phyloP scores from a whole-genome alignment of 257 asterid species.

The Cruciata laevipes region DNA sequence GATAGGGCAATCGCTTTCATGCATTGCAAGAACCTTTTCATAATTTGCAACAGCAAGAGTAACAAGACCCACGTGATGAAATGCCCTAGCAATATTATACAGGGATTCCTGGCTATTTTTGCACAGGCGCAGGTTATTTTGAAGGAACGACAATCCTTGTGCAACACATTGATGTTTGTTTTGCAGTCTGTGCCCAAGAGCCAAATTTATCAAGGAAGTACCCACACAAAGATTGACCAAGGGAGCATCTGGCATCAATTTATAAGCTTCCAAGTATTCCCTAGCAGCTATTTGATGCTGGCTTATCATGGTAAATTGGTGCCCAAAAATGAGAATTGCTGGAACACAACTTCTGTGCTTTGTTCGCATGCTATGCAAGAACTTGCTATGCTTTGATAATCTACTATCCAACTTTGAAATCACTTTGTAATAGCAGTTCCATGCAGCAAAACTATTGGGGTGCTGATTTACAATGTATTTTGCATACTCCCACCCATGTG shows the following conservation, averaged over 20 bases:
- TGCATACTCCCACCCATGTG: constrained; percentile 61
- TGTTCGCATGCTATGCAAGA: constrained; percentile 48
- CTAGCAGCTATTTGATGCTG: constrained; percentile 81
- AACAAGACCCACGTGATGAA: constrained; percentile 73
- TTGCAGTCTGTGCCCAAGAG: constrained; percentile 66
- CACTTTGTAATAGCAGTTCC: constrained; percentile 85
- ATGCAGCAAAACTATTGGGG: constrained; percentile 78
- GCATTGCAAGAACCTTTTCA: constrained; percentile 52
- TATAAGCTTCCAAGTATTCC: constrained; percentile 72
- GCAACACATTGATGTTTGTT: constrained; percentile 74
- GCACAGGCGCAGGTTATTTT: constrained; percentile 45
- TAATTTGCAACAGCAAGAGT: constrained; percentile 57
- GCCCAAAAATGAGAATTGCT: constrained; percentile 62
- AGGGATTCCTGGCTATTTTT: constrained; percentile 66
- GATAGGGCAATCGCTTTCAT: constrained; percentile 48
- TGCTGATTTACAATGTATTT: constrained; percentile 51
- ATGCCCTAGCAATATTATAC: constrained; percentile 73
- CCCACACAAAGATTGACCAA: constrained; percentile 78
- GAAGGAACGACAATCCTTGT: constrained; percentile 76
- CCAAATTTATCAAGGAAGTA: constrained; percentile 72
- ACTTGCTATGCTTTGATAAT: constrained; percentile 48
- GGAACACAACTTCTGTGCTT: constrained; percentile 65
- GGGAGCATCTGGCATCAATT: constrained; percentile 64
- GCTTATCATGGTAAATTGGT: constrained; percentile 66
- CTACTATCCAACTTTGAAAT: constrained; percentile 44